These are phyloP conservation scores for Arabis hirsuta DNA, from an alignment of 345 rosid species.

Conservation along the genomic window DNA sequence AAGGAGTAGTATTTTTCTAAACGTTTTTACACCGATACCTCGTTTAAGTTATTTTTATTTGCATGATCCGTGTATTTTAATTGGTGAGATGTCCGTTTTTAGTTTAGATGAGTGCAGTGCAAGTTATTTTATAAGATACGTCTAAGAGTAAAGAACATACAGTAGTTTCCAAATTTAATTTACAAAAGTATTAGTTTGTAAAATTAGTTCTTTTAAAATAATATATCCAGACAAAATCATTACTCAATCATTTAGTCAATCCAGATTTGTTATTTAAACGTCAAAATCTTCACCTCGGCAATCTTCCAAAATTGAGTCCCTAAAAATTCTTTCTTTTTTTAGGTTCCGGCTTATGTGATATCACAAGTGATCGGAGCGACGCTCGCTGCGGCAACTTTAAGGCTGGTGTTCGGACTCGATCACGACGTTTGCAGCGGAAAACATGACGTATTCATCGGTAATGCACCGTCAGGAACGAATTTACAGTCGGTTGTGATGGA, in stretches of 20 bases:
- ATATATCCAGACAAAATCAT: neutral
- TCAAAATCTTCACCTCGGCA: neutral
- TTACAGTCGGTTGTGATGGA: constrained; percentile 78
- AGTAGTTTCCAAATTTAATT: neutral
- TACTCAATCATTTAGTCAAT: constrained; percentile 3
- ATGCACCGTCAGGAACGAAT: constrained; percentile 70
- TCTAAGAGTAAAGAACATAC: no score
- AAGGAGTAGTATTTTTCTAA: neutral
- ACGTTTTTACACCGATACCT: no score
- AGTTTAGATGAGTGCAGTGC: no score
- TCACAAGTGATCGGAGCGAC: constrained; percentile 81
- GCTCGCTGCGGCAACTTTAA: constrained; percentile 77
- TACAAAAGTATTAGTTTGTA: neutral
- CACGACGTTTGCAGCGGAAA: constrained; percentile 52
- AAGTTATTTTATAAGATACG: no score
- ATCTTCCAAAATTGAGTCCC: neutral
- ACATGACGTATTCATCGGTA: constrained; percentile 73
- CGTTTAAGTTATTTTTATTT: neutral
- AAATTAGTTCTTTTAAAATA: neutral
- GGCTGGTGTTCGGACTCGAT: constrained; percentile 58
- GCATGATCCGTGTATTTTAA: no score
- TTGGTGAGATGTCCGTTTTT: no score
- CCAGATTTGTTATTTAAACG: constrained; percentile 15
- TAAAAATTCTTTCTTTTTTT: neutral
- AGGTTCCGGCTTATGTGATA: constrained; percentile 82